Conservation (phyloP, 2,329 filamentous ascomycete species). For the Phyllosticta citrichinensis region DNA sequence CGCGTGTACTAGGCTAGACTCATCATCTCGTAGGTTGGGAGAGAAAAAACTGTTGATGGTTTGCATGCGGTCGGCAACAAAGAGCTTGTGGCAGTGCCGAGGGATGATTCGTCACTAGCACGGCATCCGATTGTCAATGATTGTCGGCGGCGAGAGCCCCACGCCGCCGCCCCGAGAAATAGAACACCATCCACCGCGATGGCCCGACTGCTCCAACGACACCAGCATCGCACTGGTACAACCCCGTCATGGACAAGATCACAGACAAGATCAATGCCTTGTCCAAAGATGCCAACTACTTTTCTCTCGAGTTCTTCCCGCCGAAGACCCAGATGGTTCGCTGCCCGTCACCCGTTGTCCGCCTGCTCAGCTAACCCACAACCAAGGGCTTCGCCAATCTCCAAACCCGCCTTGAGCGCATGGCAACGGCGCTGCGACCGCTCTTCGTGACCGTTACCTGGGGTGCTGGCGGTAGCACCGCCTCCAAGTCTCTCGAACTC, state of each 20-base stretch:
- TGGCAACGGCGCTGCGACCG: slow-evolving; percentile 82
- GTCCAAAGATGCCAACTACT: slow-evolving; percentile 71
- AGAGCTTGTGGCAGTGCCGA: neutral
- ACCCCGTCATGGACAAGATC: slow-evolving; percentile 47
- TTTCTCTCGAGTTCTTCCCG: slow-evolving; percentile 98
- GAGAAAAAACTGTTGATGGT: neutral
- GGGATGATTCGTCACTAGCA: too few species aligned
- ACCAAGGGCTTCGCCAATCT: slow-evolving; percentile 76
- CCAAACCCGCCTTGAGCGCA: slow-evolving; percentile 83
- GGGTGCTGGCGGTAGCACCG: slow-evolving; percentile 91
- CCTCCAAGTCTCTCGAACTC: slow-evolving; percentile 81
- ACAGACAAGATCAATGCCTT: slow-evolving; percentile 91
- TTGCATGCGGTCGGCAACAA: neutral
- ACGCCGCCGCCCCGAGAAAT: neutral
- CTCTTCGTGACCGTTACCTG: slow-evolving; percentile 97
- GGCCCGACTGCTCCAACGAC: neutral
- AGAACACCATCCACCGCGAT: neutral
- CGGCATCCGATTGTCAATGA: too few species aligned
- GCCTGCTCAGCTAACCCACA: slow-evolving; percentile 1
- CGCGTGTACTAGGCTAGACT: neutral
- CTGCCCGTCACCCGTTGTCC: slow-evolving; percentile 1
- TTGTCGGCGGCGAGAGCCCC: neutral
- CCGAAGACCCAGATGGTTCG: slow-evolving; percentile 82
- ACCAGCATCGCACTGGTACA: neutral
- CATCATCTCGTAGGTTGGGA: neutral